These are phyloP conservation scores for Lasiodiplodia gonubiensis DNA, from an alignment of 2,329 filamentous ascomycete species.

Conservation along the genomic window DNA sequence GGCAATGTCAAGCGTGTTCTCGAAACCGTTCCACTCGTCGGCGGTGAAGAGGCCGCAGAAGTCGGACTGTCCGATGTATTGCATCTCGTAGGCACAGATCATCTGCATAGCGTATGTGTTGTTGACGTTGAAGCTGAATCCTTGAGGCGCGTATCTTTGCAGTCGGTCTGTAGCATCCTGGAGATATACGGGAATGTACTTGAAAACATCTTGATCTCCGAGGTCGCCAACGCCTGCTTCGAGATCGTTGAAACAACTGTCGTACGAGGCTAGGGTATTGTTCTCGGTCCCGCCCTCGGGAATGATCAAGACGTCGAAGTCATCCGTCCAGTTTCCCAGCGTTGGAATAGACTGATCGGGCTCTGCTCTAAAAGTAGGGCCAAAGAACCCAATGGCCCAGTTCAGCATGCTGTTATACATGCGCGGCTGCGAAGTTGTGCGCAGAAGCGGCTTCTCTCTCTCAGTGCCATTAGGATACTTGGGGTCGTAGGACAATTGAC, in stretches of 20 bases:
- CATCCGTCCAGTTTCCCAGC: conserved; percentile 48
- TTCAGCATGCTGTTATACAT: conserved; percentile 62
- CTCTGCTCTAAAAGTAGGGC: conserved; percentile 50
- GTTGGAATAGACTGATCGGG: conserved; percentile 42
- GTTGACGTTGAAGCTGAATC: conserved; percentile 56
- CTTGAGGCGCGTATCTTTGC: conserved; percentile 53
- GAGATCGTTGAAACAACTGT: conserved; percentile 54
- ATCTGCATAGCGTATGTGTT: conserved; percentile 58
- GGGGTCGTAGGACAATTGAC: conserved; percentile 56
- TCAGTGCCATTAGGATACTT: conserved; percentile 49
- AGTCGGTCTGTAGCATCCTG: conserved; percentile 53
- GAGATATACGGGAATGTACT: conserved; percentile 56
- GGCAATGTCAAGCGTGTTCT: conserved; percentile 59
- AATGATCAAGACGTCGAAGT: conserved; percentile 58
- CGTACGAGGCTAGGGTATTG: conserved; percentile 57
- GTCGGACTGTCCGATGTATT: conserved; percentile 56
- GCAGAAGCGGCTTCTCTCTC: conserved; percentile 53
- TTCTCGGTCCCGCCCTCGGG: conserved; percentile 58
- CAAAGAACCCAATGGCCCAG: conserved; percentile 61
- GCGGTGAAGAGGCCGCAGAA: conserved; percentile 62
- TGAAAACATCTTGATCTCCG: conserved; percentile 50
- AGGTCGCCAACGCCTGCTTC: conserved; percentile 42
- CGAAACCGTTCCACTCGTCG: conserved; percentile 62
- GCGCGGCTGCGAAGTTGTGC: conserved; percentile 61
- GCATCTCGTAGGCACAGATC: conserved; percentile 61